A percentile compares a stretch with the other conserved stretches of the same genome.
These are phyloP conservation scores for Globisporangium spiculum DNA, from an alignment of 352 stramenopile genomes.

Conservation along the genomic window DNA sequence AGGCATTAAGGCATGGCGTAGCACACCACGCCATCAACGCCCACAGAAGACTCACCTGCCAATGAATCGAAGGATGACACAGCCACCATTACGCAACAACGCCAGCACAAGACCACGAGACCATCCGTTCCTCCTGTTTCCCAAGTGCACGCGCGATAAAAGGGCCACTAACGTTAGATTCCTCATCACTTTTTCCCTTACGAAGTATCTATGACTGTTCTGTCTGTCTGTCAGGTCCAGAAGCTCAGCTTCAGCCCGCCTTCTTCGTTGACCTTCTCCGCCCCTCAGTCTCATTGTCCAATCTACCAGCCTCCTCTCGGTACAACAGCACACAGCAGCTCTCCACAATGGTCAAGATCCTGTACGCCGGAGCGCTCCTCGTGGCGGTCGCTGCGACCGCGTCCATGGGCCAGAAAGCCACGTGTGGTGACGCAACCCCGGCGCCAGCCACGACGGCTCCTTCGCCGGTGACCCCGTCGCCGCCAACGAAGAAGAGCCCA, in stretches of 20 bases:
- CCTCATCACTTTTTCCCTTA: not conserved
- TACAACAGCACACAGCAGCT: not conserved
- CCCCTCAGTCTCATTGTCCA: not conserved
- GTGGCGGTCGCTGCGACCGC: conserved; percentile 24
- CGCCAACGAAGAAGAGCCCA: conserved; percentile 35
- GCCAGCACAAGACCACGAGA: not conserved
- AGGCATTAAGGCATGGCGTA: too few species aligned
- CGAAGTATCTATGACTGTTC: not conserved
- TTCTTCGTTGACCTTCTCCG: not conserved
- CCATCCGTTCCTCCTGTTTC: not conserved
- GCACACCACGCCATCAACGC: too few species aligned
- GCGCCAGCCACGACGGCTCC: not conserved
- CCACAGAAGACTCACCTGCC: too few species aligned
- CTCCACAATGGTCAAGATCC: conserved; percentile 45
- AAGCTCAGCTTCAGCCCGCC: not conserved
- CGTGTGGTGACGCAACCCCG: conserved; percentile 30
- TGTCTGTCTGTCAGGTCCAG: not conserved
- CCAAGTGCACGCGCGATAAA: not conserved
- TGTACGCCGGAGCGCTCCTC: conserved; percentile 28
- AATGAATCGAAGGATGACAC: not conserved
- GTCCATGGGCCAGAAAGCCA: conserved; percentile 21
- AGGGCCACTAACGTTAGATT: not conserved
- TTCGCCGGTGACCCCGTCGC: conserved; percentile 6
- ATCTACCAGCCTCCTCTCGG: not conserved
- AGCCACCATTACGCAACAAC: not conserved